Percentiles rank a stretch among this genome's conserved stretches.
These are phyloP conservation scores for Gossypium australe DNA, from an alignment of 345 rosid genomes.

Conservation along the genomic window DNA sequence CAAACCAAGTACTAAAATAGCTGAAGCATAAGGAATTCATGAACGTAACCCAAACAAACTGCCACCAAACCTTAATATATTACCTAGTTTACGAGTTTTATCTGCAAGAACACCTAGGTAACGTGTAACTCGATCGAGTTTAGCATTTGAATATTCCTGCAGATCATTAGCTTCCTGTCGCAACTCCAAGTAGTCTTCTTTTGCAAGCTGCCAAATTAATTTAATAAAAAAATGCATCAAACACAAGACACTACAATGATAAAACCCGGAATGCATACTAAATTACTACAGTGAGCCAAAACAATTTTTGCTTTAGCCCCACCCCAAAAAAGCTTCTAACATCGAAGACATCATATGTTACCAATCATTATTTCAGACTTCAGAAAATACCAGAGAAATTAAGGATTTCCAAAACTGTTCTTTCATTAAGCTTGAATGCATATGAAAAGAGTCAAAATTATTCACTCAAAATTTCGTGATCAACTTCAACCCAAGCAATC, in stretches of 20 bases:
- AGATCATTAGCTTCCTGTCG: conserved; percentile 90
- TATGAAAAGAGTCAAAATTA: too few species aligned
- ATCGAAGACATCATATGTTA: background rate
- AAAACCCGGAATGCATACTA: background rate
- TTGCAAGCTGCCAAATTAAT: conserved; percentile 51
- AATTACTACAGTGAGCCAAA: background rate
- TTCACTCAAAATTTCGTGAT: too few species aligned
- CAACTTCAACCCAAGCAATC: too few species aligned
- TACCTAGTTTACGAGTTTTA: conserved; percentile 78
- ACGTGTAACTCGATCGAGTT: conserved; percentile 89
- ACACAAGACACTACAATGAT: background rate
- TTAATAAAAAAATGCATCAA: conserved; percentile 8
- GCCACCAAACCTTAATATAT: conserved; percentile 13
- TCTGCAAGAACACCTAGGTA: conserved; percentile 88
- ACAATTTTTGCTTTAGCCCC: background rate
- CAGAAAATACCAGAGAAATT: background rate
- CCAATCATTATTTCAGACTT: background rate
- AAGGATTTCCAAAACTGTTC: background rate
- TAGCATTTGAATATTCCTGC: conserved; percentile 87
- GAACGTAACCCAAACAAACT: background rate
- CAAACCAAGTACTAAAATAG: conserved; percentile 16
- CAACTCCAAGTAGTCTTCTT: conserved; percentile 71
- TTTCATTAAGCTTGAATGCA: too few species aligned
- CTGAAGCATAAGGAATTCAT: conserved; percentile 4
- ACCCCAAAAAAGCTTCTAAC: background rate